Base-by-base conservation (phyloP, 805 yeast species). In the Saccharomycopsis synnaedendra region DNA sequence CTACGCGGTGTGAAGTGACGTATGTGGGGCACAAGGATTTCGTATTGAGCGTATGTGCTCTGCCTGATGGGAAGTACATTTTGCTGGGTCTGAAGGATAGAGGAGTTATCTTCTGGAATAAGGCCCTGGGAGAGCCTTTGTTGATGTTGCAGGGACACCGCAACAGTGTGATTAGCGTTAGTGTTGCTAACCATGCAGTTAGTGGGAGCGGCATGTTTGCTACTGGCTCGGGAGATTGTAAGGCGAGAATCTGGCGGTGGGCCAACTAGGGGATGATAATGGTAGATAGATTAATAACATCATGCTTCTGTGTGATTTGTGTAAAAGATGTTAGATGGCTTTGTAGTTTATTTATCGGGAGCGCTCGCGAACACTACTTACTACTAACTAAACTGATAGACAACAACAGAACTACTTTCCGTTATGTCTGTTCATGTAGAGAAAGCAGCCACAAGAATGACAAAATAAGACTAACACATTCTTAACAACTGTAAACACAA, bases 91-190 rank as follows among this genome's bases (percentile, higher is more conserved):
- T 96, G 33, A 90, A 90, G 65, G 98, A 90, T 70, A 82, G 97
- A 59, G 96, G 97, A 46, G 96, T 90, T 47, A 84, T 89, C 54
- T 84, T 90, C 70, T 90, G 98, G 98, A 96, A 90, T 63, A 89
- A 89, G 57, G 70, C 73, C 42, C 76, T 90, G 8, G 96, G 96
- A 54, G 89, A 86, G 65, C 95, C 96, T 46, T 78, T 87, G 65
- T 74, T 90, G 60, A 87, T 89, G 96, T 74, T 93, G 58, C 97
- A 88, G 69, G 97, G 97, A 35, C 97, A 90, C 65, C 80, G 93
- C 63, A 90, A 90, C 70, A 85, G 95, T 6, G 97, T 93, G 43
- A 90, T 90, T 57, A 81, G 90, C 47, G 97, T 90, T 38, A 87
- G 95, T 43, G 96, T 93, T 28, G 80, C 93, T 29, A 87, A 88